A percentile compares a stretch with the other conserved stretches of the same genome.
Evolutionary conservation across 352 stramenopile species (phyloP).

Genomic region (Labyrinthula sp.): DNA sequence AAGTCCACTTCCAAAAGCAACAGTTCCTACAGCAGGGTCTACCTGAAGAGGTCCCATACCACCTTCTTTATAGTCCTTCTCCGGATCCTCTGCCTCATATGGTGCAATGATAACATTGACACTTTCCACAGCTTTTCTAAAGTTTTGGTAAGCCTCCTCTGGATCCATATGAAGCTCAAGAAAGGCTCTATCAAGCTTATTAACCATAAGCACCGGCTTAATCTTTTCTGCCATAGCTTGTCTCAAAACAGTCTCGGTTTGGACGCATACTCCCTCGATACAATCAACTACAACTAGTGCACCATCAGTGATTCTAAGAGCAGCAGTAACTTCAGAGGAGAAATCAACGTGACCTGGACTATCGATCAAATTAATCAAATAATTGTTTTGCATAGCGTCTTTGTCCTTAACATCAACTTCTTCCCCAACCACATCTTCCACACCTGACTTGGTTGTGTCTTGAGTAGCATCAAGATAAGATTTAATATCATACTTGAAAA

Average conservation of each 20-base stretch:
- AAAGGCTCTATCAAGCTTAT: slow-evolving; percentile 97
- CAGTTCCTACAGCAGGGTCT: slow-evolving; percentile 87
- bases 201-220: slow-evolving; percentile 94
- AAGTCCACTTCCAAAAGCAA: slow-evolving; percentile 94
- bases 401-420: slow-evolving; percentile 40
- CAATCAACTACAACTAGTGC: slow-evolving; percentile 96
- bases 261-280: slow-evolving; percentile 95
- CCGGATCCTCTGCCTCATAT: slow-evolving; percentile 59
- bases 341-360: slow-evolving; percentile 99
- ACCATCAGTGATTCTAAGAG: slow-evolving; percentile 95
- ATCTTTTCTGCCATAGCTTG: slow-evolving; percentile 92
- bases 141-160: slow-evolving; percentile 97
- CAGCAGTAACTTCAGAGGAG: slow-evolving; percentile 93
- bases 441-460: slow-evolving; percentile 37
- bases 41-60: slow-evolving; percentile 84
- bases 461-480: slow-evolving; percentile 47
- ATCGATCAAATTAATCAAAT: slow-evolving; percentile 99
- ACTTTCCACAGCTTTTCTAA: slow-evolving; percentile 89
- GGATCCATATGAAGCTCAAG: slow-evolving; percentile 91
- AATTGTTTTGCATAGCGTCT: slow-evolving; percentile 86
- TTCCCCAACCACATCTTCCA: slow-evolving; percentile 37
- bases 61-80: slow-evolving; percentile 49
- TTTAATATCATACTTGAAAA: slow-evolving; percentile 96
- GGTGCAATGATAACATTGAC: slow-evolving; percentile 98
- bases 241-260: slow-evolving; percentile 96